A percentile compares a stretch with the other conserved stretches of the same genome.
Conservation (phyloP, 2,329 filamentous ascomycete species). For the Colletotrichum sp. region DNA sequence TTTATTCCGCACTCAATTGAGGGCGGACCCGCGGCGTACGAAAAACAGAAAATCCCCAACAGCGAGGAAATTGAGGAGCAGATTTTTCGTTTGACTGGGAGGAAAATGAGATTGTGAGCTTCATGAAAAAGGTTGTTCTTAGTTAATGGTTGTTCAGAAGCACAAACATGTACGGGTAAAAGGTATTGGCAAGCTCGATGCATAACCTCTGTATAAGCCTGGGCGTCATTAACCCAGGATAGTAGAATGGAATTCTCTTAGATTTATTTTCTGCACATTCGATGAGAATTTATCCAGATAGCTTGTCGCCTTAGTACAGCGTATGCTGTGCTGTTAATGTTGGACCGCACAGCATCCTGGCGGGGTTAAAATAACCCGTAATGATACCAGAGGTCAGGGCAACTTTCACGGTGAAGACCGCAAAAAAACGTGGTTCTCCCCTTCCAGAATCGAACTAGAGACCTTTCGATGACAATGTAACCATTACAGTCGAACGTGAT, state of each 20-base stretch:
- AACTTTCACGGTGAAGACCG: neutral
- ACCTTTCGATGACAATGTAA: neutral
- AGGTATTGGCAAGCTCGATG: too few relatives aligned
- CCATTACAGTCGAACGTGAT: neutral
- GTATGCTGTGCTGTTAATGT: neutral
- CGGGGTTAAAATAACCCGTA: neutral
- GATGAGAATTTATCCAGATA: neutral
- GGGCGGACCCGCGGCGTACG: neutral
- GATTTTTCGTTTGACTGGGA: neutral
- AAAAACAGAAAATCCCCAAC: neutral
- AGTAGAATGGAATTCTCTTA: too few relatives aligned
- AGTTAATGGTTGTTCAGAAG: too few relatives aligned
- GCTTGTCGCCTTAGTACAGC: neutral
- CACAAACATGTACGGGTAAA: too few relatives aligned
- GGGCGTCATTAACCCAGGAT: too few relatives aligned
- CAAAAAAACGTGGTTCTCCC: neutral
- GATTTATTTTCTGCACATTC: too few relatives aligned
- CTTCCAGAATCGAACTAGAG: neutral
- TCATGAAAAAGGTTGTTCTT: neutral
- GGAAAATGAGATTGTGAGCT: neutral
- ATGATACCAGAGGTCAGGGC: accelerated
- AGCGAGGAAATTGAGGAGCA: neutral
- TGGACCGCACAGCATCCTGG: neutral
- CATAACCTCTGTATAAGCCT: too few relatives aligned
- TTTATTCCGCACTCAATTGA: neutral